Evolutionary conservation across 805 yeast genomes (phyloP).

Genomic region (Middelhovenomyces tepae): DNA sequence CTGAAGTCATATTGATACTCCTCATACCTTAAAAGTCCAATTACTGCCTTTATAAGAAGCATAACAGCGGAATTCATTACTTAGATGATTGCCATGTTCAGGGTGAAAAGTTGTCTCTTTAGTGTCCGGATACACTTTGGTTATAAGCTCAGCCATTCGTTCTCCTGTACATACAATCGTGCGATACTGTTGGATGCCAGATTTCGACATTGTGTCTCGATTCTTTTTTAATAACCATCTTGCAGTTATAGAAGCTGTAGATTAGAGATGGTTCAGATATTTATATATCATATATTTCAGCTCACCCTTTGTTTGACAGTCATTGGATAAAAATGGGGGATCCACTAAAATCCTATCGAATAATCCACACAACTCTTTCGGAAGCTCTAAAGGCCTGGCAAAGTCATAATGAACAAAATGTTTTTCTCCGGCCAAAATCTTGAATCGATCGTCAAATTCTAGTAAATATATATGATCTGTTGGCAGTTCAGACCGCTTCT

Average conservation of each 20-base stretch:
- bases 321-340: slow-evolving; percentile 79
- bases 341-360: slow-evolving; percentile 71
- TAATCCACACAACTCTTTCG: slow-evolving; percentile 45
- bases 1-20: too few relatives aligned
- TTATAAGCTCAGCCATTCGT: slow-evolving; percentile 63
- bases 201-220: slow-evolving; percentile 34
- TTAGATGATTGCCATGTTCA: slow-evolving; percentile 74
- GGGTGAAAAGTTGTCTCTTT: slow-evolving; percentile 62
- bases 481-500: slow-evolving; percentile 49
- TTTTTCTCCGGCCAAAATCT: slow-evolving; percentile 55
- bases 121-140: slow-evolving; percentile 54
- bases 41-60: slow-evolving; percentile 71
- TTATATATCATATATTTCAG: not conserved
- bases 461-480: slow-evolving; percentile 55
- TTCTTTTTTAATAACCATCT: slow-evolving; percentile 40
- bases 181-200: too few relatives aligned
- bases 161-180: slow-evolving; percentile 83
- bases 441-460: slow-evolving; percentile 74
- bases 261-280: slow-evolving; percentile 9
- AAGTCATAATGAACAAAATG: slow-evolving; percentile 71
- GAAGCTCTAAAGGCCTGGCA: slow-evolving; percentile 55
- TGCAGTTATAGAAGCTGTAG: slow-evolving; percentile 47
- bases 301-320: slow-evolving; percentile 63
- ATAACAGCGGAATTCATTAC: slow-evolving; percentile 83
- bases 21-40: too few relatives aligned